Evolutionary conservation across 371 early-diverging fungal species (phyloP).

Genomic region (Caulochytrium protostelioides): DNA sequence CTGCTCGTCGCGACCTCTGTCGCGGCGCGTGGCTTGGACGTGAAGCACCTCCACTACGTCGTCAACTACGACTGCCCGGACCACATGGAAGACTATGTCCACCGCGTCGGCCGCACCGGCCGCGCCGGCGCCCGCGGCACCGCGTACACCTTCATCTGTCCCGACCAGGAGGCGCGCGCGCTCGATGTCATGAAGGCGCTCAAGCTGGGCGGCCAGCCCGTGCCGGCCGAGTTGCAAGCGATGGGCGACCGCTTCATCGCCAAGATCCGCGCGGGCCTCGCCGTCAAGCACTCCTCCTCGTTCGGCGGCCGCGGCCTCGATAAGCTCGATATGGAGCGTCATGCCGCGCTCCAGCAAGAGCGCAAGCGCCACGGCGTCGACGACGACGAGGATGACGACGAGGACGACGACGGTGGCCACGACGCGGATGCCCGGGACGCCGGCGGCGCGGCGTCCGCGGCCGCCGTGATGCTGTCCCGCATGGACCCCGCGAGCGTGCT

Average conservation of each 20-base stretch:
- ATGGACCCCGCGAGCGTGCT: too few species aligned
- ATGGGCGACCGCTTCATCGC: conserved; percentile 35
- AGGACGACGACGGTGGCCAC: conserved; percentile 47
- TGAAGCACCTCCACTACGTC: conserved; percentile 83
- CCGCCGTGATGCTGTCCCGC: too few species aligned
- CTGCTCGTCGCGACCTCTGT: conserved; percentile 97
- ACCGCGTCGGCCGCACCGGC: conserved; percentile 97
- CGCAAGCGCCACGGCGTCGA: conserved; percentile 56
- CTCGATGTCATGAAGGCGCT: conserved; percentile 82
- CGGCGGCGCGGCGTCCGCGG: neutral
- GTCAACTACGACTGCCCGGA: conserved; percentile 97
- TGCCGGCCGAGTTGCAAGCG: conserved; percentile 44
- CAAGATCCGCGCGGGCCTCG: conserved; percentile 74
- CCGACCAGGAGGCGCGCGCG: conserved; percentile 80
- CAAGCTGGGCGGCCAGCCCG: conserved; percentile 40
- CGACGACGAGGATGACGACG: conserved; percentile 35
- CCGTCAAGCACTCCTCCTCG: conserved; percentile 56
- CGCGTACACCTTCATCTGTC: conserved; percentile 85
- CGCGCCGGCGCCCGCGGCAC: conserved; percentile 92
- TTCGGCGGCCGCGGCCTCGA: conserved; percentile 96
- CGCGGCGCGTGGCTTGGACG: conserved; percentile 98
- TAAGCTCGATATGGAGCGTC: conserved; percentile 76
- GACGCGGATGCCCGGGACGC: conserved; percentile 20
- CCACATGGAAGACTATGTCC: conserved; percentile 95
- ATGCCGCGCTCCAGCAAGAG: conserved; percentile 69